Evolutionary conservation across 305 asterid genomes (phyloP).

Genomic region (Ilex paraguariensis): DNA sequence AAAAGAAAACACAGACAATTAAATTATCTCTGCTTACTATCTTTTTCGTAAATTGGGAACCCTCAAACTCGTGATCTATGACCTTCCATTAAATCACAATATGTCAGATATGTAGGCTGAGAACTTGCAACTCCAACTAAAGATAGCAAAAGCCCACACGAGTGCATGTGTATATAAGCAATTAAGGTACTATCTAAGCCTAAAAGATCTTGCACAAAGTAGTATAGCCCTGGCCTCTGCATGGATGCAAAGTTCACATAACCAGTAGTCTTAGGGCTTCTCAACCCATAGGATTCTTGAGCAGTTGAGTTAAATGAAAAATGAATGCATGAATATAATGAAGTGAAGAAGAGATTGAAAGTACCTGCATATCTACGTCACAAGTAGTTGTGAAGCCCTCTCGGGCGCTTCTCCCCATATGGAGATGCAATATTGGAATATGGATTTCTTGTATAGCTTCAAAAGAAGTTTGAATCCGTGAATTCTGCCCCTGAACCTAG

Average conservation of each 20-base stretch:
- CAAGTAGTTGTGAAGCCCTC: conserved; percentile 43
- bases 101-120: conserved; percentile 7
- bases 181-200: neutral
- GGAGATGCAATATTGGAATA: conserved; percentile 23
- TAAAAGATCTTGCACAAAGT: neutral
- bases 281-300: neutral
- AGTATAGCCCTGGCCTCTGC: neutral
- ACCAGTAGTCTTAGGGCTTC: too few relatives aligned
- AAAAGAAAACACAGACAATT: too few relatives aligned
- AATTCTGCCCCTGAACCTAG: conserved; percentile 83
- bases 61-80: conserved; percentile 32
- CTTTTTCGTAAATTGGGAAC: conserved; percentile 54
- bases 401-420: conserved; percentile 74
- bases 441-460: conserved; percentile 27
- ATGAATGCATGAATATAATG: conserved; percentile 5
- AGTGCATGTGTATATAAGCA: neutral
- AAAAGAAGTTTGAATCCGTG: conserved; percentile 59
- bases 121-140: neutral
- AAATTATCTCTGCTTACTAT: conserved; percentile 42
- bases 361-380: conserved; percentile 56
- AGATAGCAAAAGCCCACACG: neutral
- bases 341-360: conserved; percentile 9
- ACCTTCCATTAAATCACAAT: conserved; percentile 38
- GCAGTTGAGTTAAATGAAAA: neutral
- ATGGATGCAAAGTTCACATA: too few relatives aligned